Evolutionary conservation across 2,329 filamentous ascomycete species (phyloP).

Genomic region (Pezicula carpinea): DNA sequence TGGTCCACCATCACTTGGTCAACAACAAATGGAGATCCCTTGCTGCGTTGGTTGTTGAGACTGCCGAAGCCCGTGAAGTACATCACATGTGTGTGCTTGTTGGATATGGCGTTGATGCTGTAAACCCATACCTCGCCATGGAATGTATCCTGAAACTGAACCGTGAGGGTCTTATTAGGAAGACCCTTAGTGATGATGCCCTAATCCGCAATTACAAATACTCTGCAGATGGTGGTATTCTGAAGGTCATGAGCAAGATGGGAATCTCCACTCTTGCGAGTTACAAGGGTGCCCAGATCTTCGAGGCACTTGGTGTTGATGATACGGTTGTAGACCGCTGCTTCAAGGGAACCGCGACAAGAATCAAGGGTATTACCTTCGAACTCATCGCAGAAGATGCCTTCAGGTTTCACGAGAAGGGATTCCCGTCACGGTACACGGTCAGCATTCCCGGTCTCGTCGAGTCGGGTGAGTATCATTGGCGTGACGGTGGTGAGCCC

Average conservation of each 20-base stretch:
- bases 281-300: constrained; percentile 98
- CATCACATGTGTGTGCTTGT: constrained; percentile 99
- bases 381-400: constrained; percentile 91
- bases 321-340: constrained; percentile 89
- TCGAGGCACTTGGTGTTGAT: constrained; percentile 90
- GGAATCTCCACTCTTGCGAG: constrained; percentile 94
- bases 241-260: constrained; percentile 99
- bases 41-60: constrained; percentile 83
- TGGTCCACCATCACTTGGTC: constrained; percentile 93
- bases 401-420: constrained; percentile 91
- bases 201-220: constrained; percentile 96
- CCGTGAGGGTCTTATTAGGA: constrained; percentile 86
- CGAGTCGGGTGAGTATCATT: constrained; percentile 96
- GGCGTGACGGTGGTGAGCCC: constrained; percentile 92
- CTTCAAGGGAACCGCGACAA: constrained; percentile 90
- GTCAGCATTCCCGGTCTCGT: constrained; percentile 73
- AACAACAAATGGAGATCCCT: constrained; percentile 93
- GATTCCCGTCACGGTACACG: constrained; percentile 78
- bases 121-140: constrained; percentile 92
- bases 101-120: constrained; percentile 88
- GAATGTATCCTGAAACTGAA: constrained; percentile 97
- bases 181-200: constrained; percentile 75
- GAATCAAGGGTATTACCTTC: constrained; percentile 91
- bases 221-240: constrained; percentile 90
- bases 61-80: constrained; percentile 91